A percentile compares a stretch with the other conserved stretches of the same genome.
These are phyloP conservation scores for Stylosanthes scabra DNA, from an alignment of 331 rosid genomes.

Conservation along the genomic window DNA sequence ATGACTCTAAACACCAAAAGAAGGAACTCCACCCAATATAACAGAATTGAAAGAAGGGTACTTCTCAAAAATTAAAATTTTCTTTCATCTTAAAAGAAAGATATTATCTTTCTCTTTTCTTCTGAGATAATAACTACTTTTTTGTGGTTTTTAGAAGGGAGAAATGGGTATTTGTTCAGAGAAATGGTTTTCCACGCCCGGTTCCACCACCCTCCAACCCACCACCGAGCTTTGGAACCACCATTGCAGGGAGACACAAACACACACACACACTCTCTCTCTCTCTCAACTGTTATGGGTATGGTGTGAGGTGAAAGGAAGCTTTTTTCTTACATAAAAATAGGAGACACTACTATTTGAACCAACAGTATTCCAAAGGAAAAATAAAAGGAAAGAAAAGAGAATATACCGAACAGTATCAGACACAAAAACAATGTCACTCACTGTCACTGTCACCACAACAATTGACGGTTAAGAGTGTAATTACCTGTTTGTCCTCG, in stretches of 20 bases:
- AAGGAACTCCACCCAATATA: constrained; percentile 42
- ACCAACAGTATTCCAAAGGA: constrained; percentile 8
- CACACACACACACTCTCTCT: constrained; percentile 12
- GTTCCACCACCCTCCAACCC: constrained; percentile 50
- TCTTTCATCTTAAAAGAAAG: constrained; percentile 29
- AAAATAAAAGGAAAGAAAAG: background rate
- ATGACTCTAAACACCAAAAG: constrained; percentile 43
- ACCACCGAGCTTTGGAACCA: constrained; percentile 55
- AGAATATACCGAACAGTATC: constrained; percentile 69
- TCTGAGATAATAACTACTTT: constrained; percentile 14
- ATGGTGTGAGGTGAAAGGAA: constrained; percentile 27
- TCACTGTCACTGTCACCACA: background rate
- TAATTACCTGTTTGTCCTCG: constrained; percentile 37
- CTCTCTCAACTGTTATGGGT: constrained; percentile 34
- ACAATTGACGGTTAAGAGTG: background rate
- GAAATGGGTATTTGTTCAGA: constrained; percentile 47
- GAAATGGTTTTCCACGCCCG: constrained; percentile 54
- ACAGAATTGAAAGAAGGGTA: constrained; percentile 27
- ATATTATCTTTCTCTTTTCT: constrained; percentile 20
- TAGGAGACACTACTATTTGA: constrained; percentile 53
- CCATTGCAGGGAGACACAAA: constrained; percentile 49
- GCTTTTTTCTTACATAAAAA: constrained; percentile 39
- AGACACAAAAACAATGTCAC: constrained; percentile 30
- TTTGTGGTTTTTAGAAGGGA: constrained; percentile 20
- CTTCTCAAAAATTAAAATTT: constrained; percentile 5